Evolutionary conservation across 2,329 filamentous ascomycete genomes (phyloP).

Genomic region (Phoma sp.): DNA sequence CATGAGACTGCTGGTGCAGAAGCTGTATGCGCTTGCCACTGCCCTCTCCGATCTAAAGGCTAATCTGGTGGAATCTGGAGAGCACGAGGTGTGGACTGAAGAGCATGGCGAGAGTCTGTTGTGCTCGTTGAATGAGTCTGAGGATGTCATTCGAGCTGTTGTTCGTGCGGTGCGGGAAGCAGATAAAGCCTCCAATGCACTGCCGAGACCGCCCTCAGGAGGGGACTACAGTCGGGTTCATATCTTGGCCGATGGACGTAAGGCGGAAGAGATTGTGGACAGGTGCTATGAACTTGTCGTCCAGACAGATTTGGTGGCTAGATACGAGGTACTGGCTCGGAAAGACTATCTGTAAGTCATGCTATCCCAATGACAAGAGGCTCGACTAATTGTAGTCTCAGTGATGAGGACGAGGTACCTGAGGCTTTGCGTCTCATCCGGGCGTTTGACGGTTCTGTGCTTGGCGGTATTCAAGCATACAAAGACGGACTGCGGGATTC

Average conservation of each 20-base stretch:
- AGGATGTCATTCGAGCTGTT: not conserved
- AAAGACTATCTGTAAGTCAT: not conserved
- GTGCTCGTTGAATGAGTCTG: not conserved
- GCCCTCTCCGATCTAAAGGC: not conserved
- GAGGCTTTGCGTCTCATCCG: not conserved
- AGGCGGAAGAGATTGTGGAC: not conserved
- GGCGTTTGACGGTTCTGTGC: not conserved
- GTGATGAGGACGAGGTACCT: not conserved
- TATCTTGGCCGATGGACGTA: not conserved
- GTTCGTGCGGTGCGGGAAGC: not conserved
- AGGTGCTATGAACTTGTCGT: not conserved
- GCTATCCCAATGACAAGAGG: no score
- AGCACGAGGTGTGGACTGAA: constrained; percentile 1
- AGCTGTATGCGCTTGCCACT: not conserved
- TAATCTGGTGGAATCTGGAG: not conserved
- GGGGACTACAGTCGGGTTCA: not conserved
- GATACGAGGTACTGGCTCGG: not conserved
- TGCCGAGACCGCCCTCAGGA: not conserved
- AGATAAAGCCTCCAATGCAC: not conserved
- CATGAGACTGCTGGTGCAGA: not conserved
- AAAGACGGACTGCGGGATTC: not conserved
- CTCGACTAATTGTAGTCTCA: not conserved
- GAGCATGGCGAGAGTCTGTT: not conserved
- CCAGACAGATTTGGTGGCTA: not conserved
- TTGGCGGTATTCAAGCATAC: not conserved